phyloP scores from a whole-genome alignment of 192 early-diverging fungal species.

The Backusella morwellensis region DNA sequence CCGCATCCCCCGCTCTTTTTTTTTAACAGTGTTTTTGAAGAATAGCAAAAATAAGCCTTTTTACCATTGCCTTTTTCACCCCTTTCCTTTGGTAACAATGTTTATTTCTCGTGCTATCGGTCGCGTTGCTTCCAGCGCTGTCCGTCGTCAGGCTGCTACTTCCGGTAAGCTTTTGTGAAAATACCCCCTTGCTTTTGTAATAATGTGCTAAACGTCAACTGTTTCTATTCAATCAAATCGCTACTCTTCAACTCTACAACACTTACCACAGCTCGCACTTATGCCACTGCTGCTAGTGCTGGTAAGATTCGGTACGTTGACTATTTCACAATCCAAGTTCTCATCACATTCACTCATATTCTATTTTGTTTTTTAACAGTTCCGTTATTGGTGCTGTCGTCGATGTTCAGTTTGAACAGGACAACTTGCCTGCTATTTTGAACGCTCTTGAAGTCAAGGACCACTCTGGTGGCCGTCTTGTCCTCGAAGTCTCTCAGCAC shows the following conservation, averaged over 20 bases:
- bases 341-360: background rate
- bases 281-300: constrained; percentile 26
- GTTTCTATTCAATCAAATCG: background rate
- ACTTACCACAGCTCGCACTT: constrained; percentile 41
- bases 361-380: constrained; percentile 53
- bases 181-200: background rate
- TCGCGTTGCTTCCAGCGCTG: constrained; percentile 23
- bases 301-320: constrained; percentile 32
- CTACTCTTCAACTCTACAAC: background rate
- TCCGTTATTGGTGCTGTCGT: constrained; percentile 99
- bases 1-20: constrained; percentile 9
- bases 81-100: constrained; percentile 26
- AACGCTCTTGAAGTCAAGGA: constrained; percentile 95
- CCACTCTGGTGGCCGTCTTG: constrained; percentile 78
- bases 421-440: constrained; percentile 89
- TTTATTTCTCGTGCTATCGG: constrained; percentile 31
- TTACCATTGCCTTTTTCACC: constrained; percentile 11
- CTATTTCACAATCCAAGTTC: background rate
- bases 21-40: background rate
- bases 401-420: constrained; percentile 94
- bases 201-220: background rate
- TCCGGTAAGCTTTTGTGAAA: constrained; percentile 2
- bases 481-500: constrained; percentile 96
- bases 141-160: constrained; percentile 24
- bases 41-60: constrained; percentile 22